These are phyloP conservation scores for Candida nitratophila DNA, from an alignment of 805 yeast genomes.

Conservation along the genomic window DNA sequence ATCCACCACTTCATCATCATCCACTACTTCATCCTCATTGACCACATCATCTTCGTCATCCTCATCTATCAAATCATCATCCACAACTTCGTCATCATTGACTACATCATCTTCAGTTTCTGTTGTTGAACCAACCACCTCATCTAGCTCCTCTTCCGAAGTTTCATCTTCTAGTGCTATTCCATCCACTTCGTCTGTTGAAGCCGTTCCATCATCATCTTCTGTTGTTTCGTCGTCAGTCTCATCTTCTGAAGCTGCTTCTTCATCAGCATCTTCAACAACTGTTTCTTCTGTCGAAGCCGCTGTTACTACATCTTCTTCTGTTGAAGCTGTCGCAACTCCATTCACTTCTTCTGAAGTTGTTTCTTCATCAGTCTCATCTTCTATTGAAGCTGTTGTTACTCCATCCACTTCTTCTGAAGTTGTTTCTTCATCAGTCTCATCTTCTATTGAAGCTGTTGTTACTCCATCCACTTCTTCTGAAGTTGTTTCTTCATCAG, in stretches of 20 bases:
- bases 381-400: slow-evolving; percentile 9
- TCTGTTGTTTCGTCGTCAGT: slow-evolving; percentile 11
- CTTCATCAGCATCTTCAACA: slow-evolving; percentile 11
- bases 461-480: slow-evolving; percentile 4
- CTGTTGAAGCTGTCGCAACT: slow-evolving; percentile 8
- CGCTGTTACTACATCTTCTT: not conserved
- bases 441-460: slow-evolving; percentile 11
- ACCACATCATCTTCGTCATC: too few relatives aligned
- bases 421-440: slow-evolving; percentile 10
- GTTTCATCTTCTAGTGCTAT: slow-evolving; percentile 9
- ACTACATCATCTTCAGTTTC: slow-evolving; percentile 13
- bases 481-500: slow-evolving; percentile 7
- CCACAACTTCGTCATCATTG: slow-evolving; percentile 18
- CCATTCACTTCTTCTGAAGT: slow-evolving; percentile 5
- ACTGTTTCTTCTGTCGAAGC: slow-evolving; percentile 10
- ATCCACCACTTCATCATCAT: too few relatives aligned
- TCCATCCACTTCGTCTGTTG: slow-evolving; percentile 7
- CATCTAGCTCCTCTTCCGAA: slow-evolving; percentile 16
- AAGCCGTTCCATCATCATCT: slow-evolving; percentile 11
- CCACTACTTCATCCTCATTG: too few relatives aligned
- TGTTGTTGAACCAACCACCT: slow-evolving; percentile 2
- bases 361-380: slow-evolving; percentile 8
- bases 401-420: slow-evolving; percentile 16
- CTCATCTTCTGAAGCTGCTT: slow-evolving; percentile 1
- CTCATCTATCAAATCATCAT: too few relatives aligned